Conservation (phyloP, 352 stramenopile genomes). For the Globisporangium uncinulatum region DNA sequence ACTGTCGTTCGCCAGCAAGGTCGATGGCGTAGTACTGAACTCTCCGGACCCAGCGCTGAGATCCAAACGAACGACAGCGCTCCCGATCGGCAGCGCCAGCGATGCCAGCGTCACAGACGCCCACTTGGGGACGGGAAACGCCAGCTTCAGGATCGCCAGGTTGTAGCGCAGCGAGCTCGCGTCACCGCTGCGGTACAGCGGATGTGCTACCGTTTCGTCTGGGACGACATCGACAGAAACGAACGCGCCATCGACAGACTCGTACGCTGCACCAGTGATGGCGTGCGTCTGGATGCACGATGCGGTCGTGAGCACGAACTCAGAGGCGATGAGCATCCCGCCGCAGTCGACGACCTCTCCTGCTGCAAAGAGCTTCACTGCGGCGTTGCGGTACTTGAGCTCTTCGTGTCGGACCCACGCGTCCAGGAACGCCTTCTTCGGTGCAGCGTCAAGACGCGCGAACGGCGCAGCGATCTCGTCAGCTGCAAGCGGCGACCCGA, state of each 20-base stretch:
- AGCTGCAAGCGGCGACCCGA: neutral
- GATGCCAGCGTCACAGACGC: neutral
- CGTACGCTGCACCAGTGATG: neutral
- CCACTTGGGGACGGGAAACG: neutral
- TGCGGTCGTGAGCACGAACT: constrained; percentile 8
- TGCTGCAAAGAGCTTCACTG: neutral
- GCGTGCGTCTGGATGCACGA: neutral
- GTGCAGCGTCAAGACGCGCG: neutral
- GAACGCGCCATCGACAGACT: neutral
- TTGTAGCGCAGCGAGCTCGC: neutral
- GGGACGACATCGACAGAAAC: neutral
- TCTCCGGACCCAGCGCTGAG: neutral
- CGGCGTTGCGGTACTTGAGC: neutral
- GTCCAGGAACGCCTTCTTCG: neutral
- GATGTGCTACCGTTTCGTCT: neutral
- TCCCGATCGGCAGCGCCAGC: neutral
- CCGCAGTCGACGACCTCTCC: neutral
- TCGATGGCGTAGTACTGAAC: neutral
- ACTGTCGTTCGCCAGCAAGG: neutral
- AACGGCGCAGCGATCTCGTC: neutral
- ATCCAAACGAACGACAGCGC: neutral
- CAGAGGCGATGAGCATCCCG: constrained; percentile 3
- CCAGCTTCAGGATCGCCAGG: neutral
- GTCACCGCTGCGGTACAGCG: neutral
- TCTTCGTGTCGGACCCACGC: neutral